Evolutionary conservation across 1,284 basidiomycete genomes (phyloP).

Genomic region (Limonomyces culmigenus): DNA sequence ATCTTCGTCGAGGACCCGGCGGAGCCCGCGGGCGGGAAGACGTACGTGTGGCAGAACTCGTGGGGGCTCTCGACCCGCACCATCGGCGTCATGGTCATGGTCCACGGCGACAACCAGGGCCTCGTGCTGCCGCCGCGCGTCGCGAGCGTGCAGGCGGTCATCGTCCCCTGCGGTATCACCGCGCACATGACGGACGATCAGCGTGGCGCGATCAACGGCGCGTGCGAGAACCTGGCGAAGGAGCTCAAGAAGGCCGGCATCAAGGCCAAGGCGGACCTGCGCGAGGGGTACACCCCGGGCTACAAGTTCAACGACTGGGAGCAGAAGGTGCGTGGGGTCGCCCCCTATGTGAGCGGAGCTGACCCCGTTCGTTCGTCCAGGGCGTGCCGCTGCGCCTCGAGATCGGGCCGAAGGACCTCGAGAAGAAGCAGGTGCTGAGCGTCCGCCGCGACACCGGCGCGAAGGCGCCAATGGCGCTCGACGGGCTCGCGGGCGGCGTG

Average conservation of each 20-base stretch:
- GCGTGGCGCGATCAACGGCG: constrained; percentile 61
- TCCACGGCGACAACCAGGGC: constrained; percentile 96
- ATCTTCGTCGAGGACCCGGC: constrained; percentile 92
- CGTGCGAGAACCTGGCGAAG: constrained; percentile 61
- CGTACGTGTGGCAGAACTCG: constrained; percentile 93
- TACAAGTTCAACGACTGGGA: constrained; percentile 99
- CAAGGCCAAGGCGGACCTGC: constrained; percentile 78
- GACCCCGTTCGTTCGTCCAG: no score
- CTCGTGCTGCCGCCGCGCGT: constrained; percentile 92
- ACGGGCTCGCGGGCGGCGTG: constrained; percentile 41
- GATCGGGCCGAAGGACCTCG: constrained; percentile 88
- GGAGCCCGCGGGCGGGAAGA: constrained; percentile 50
- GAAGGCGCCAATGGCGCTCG: constrained; percentile 63
- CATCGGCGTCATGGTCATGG: constrained; percentile 99
- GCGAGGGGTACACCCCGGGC: constrained; percentile 94
- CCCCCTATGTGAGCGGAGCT: no score
- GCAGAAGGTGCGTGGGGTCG: constrained; percentile 60
- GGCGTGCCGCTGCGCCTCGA: constrained; percentile 96
- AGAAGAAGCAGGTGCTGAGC: constrained; percentile 67
- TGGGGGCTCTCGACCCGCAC: constrained; percentile 96
- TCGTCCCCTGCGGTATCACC: constrained; percentile 89
- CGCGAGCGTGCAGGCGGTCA: constrained; percentile 79
- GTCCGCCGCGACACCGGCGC: constrained; percentile 81
- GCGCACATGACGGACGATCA: constrained; percentile 62
- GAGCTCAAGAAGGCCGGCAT: constrained; percentile 60